These are phyloP conservation scores for Euphorbia peplus DNA, from an alignment of 345 rosid genomes.

Conservation along the genomic window DNA sequence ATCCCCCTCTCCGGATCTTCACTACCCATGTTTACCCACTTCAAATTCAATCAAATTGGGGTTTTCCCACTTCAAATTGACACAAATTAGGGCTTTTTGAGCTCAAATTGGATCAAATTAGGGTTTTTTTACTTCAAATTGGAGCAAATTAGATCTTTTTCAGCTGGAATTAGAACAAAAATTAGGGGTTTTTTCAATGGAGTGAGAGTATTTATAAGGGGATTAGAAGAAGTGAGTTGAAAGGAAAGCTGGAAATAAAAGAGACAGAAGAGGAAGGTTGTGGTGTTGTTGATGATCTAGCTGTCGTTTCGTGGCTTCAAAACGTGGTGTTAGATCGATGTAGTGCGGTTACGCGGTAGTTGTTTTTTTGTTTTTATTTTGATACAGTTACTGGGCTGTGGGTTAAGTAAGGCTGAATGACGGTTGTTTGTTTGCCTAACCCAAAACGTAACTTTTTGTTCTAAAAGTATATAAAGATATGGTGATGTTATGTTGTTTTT, in stretches of 20 bases:
- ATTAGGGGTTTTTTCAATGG: too few relatives aligned
- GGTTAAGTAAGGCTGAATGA: background rate
- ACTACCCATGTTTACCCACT: conserved; percentile 39
- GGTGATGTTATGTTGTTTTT: too few relatives aligned
- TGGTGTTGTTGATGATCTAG: background rate
- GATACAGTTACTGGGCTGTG: background rate
- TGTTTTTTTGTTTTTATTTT: background rate
- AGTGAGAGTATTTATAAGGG: background rate
- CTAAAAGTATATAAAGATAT: too few relatives aligned
- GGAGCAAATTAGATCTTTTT: too few relatives aligned
- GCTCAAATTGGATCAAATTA: too few relatives aligned
- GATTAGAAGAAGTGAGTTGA: conserved; percentile 12
- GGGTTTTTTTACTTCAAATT: too few relatives aligned
- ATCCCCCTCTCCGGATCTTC: conserved; percentile 66
- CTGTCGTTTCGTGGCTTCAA: background rate
- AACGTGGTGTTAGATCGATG: background rate
- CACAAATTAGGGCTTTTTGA: too few relatives aligned
- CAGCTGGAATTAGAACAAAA: too few relatives aligned
- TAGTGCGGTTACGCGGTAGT: background rate
- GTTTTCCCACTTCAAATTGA: background rate
- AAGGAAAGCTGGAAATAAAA: conserved; percentile 12
- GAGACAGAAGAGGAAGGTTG: too few relatives aligned
- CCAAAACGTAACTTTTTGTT: too few relatives aligned
- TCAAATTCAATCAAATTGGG: too few relatives aligned
- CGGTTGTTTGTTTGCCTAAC: background rate